A percentile compares a stretch with the other conserved stretches of the same genome.
These are phyloP conservation scores for Debaryomyces sp. DNA, from an alignment of 1,139 yeast species.

Conservation along the genomic window DNA sequence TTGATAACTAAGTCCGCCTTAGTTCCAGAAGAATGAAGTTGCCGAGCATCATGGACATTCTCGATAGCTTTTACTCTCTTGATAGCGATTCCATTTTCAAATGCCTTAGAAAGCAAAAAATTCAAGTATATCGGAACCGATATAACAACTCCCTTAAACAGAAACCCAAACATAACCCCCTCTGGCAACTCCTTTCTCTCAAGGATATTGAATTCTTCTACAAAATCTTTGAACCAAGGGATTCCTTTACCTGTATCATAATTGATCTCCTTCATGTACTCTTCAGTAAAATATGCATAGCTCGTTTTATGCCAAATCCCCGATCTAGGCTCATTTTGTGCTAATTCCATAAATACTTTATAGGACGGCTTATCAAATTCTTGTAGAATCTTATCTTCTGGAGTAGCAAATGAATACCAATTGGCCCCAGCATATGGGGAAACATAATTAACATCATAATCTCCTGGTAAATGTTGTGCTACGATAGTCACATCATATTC, in stretches of 20 bases:
- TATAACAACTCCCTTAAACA: conserved; percentile 51
- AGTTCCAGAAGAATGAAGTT: conserved; percentile 23
- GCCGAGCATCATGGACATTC: conserved; percentile 30
- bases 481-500: conserved; percentile 29
- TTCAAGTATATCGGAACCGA: conserved; percentile 53
- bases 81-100: conserved; percentile 38
- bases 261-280: conserved; percentile 18
- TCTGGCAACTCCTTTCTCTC: conserved; percentile 30
- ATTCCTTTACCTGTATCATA: conserved; percentile 19
- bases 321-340: conserved; percentile 42
- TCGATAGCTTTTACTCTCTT: conserved; percentile 29
- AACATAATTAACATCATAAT: conserved; percentile 35
- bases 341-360: conserved; percentile 38
- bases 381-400: conserved; percentile 35
- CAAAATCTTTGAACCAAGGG: conserved; percentile 50
- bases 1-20: conserved; percentile 46
- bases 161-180: conserved; percentile 40
- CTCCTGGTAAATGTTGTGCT: conserved; percentile 44
- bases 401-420: conserved; percentile 49
- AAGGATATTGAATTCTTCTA: conserved; percentile 35
- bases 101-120: conserved; percentile 43
- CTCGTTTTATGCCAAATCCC: conserved; percentile 46
- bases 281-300: conserved; percentile 31
- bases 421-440: conserved; percentile 50
- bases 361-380: conserved; percentile 45